Percentiles rank a stretch among this genome's conserved stretches.
Evolutionary conservation across 1,284 basidiomycete species (phyloP).

Genomic region (Ustilago vetiveriae): DNA sequence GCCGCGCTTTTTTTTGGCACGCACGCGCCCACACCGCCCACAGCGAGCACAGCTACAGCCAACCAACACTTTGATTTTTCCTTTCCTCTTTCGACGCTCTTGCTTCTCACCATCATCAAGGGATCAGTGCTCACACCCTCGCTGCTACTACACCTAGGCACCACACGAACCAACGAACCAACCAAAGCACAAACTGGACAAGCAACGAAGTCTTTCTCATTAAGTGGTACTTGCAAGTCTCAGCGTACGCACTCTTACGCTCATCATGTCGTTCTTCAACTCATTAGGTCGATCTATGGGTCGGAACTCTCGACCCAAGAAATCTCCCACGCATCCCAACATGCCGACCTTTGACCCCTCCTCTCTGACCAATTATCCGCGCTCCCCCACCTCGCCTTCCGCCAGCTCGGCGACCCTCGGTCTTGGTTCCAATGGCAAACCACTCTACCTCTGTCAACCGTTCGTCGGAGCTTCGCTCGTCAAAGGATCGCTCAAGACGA

Average conservation of each 20-base stretch:
- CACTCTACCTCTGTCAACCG: conserved; percentile 66
- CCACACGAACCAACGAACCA: too few species aligned
- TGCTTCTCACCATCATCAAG: too few species aligned
- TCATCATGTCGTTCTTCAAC: conserved; percentile 63
- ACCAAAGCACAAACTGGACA: too few species aligned
- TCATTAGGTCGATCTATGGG: conserved; percentile 62
- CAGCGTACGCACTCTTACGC: too few species aligned
- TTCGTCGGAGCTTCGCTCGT: conserved; percentile 97
- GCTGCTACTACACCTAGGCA: too few species aligned
- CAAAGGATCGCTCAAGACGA: conserved; percentile 98
- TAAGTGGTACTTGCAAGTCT: too few species aligned
- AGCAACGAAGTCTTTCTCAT: too few species aligned
- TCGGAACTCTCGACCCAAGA: conserved; percentile 57
- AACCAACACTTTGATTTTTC: conserved; percentile 1
- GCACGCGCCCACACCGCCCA: conserved; percentile 1
- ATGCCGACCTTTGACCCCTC: conserved; percentile 51
- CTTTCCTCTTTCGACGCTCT: too few species aligned
- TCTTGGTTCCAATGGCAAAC: conserved; percentile 46
- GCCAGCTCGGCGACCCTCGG: conserved; percentile 9
- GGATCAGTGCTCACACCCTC: too few species aligned
- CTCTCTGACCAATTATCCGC: conserved; percentile 14
- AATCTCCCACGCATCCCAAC: conserved; percentile 50
- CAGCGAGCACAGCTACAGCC: too few species aligned
- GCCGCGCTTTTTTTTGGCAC: too few species aligned
- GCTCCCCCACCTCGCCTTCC: conserved; percentile 27